Percentiles rank a stretch among this genome's conserved stretches.
Conservation (phyloP, 306 rosid species). For the Macrotyloma uniflorum region DNA sequence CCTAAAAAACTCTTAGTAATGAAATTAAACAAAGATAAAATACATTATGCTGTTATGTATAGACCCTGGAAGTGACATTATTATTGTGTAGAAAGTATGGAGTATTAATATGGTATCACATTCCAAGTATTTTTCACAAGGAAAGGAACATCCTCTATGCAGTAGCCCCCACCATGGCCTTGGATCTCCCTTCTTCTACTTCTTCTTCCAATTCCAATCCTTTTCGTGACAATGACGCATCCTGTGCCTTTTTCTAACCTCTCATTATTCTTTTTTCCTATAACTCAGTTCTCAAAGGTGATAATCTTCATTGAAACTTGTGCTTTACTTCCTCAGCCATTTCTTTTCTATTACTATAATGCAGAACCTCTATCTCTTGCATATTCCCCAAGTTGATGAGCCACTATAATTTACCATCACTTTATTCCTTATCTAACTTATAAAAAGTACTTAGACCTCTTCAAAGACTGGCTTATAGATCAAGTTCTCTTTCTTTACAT, state of each 20-base stretch:
- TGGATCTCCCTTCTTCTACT: not conserved
- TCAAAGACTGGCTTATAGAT: conserved; percentile 30
- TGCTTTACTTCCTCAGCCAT: conserved; percentile 19
- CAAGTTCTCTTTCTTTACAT: conserved; percentile 44
- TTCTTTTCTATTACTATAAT: not conserved
- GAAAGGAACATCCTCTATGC: conserved; percentile 21
- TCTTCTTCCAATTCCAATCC: conserved; percentile 9
- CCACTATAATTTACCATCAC: not conserved
- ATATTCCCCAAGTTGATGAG: conserved; percentile 37
- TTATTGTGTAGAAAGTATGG: no score
- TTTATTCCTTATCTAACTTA: conserved; percentile 44
- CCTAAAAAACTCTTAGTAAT: no score
- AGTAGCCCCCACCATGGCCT: conserved; percentile 44
- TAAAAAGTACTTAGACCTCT: conserved; percentile 2
- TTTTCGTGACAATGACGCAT: conserved; percentile 51
- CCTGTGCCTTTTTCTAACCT: conserved; percentile 25
- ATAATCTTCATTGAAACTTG: conserved; percentile 50
- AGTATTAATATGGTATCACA: no score
- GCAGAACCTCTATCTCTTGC: not conserved
- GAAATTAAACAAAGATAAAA: no score
- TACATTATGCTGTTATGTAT: no score
- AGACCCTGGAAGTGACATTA: no score
- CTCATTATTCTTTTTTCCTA: conserved; percentile 18
- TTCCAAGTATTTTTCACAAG: conserved; percentile 6
- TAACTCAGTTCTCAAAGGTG: conserved; percentile 14